These are phyloP conservation scores for Penicillium hesseltinei DNA, from an alignment of 2,329 filamentous ascomycete genomes.

Conservation along the genomic window DNA sequence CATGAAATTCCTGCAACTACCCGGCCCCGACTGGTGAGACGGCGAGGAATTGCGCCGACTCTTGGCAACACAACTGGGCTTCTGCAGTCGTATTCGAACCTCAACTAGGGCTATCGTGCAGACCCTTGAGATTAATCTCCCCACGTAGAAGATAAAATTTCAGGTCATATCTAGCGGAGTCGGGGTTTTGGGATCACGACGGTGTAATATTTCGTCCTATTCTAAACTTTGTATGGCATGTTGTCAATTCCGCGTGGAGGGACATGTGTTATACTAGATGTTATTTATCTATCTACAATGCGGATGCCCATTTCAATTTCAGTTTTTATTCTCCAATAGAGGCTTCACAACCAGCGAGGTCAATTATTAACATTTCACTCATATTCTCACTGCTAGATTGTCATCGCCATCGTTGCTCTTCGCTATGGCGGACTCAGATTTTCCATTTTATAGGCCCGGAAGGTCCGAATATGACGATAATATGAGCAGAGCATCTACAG, in stretches of 20 bases:
- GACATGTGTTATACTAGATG: background rate
- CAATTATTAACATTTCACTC: background rate
- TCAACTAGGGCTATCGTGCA: background rate
- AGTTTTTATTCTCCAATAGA: background rate
- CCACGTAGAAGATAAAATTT: background rate
- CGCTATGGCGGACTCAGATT: constrained; percentile 7
- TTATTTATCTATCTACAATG: background rate
- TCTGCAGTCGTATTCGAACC: background rate
- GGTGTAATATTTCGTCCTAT: constrained; percentile 8
- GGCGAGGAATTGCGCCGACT: constrained; percentile 20
- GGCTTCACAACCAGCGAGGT: background rate
- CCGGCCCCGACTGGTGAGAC: constrained; percentile 12
- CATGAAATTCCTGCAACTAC: background rate
- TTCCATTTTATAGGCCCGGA: constrained; percentile 11
- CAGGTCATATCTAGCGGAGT: background rate
- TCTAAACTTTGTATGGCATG: background rate
- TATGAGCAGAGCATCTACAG: constrained; percentile 13
- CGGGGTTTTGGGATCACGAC: background rate
- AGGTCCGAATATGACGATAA: constrained; percentile 5
- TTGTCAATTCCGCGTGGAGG: background rate
- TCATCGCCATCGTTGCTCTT: background rate
- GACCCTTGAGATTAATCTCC: background rate
- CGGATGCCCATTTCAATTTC: background rate
- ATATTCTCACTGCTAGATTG: background rate
- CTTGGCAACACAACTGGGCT: constrained; percentile 8